phyloP scores from a whole-genome alignment of 352 stramenopile genomes.

The Globisporangium carolinianum region DNA sequence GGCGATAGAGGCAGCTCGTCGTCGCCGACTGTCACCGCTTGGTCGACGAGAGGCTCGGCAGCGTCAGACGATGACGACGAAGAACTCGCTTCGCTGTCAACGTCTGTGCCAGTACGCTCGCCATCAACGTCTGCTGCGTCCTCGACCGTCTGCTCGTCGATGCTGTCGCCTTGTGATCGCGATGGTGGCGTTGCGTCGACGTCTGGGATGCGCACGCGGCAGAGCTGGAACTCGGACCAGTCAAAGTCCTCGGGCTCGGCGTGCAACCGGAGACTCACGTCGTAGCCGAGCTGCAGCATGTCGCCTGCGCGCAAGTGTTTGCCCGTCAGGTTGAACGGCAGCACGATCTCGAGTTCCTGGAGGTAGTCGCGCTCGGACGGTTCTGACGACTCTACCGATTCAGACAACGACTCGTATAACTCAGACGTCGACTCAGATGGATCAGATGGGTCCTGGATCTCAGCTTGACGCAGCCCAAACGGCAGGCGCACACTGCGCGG shows the following conservation, averaged over 20 bases:
- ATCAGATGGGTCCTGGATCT: conserved; percentile 21
- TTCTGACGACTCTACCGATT: background rate
- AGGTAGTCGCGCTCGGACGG: background rate
- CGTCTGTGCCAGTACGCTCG: background rate
- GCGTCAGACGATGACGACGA: background rate
- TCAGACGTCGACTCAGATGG: too few relatives aligned
- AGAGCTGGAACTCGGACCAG: conserved; percentile 47
- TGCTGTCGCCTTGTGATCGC: background rate
- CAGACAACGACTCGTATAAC: too few relatives aligned
- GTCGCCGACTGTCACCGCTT: conserved; percentile 3
- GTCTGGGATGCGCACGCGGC: conserved; percentile 37
- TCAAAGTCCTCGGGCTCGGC: conserved; percentile 35
- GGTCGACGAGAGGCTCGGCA: background rate
- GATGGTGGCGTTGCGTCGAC: conserved; percentile 11
- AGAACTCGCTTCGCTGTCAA: background rate
- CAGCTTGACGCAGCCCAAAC: conserved; percentile 57
- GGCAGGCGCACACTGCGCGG: conserved; percentile 51
- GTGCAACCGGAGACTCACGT: conserved; percentile 43
- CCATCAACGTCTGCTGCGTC: background rate
- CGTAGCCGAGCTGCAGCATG: conserved; percentile 41
- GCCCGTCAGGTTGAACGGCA: conserved; percentile 66
- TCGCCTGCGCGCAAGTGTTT: conserved; percentile 53
- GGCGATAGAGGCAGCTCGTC: background rate
- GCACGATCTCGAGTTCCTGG: conserved; percentile 37
- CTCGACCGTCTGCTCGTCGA: background rate